Base-by-base conservation (phyloP, 306 rosid species). In the Sicyos edulis region DNA sequence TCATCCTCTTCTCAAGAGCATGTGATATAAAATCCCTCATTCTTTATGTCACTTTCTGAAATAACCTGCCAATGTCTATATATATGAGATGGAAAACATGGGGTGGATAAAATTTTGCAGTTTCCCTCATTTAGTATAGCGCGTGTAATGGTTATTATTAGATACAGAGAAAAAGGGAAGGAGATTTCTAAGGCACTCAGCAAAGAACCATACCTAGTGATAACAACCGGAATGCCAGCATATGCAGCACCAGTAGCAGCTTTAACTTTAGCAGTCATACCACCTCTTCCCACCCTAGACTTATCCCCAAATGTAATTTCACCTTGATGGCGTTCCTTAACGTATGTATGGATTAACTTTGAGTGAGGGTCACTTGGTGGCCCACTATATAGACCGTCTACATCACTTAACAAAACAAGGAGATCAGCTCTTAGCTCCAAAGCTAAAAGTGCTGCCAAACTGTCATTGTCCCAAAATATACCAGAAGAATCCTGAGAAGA, bases 401-500 rank as follows among this genome's bases (percentile, higher is more conserved):
- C 96, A 57, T 93, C 99, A 73, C 99, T 93, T 87, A 93, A 86
- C 80, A 93, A 84, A 79, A 93, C 79, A 80, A 93, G 97, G 80
- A 93, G 91, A 83, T 91, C 99, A 68, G 99, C 99, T 80, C 87
- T 91, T 73, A 93, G 77, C 84, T 93, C 99, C 88, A 93, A 81
- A 77, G 96, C 96, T 86, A 93, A 79, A 55, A 93, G 86, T 76
- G 99, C 99, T 26, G 99, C 88, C 83, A 93, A 89, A 89, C 99
- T 93, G 82, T 93, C 99, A 78, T 93, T 93, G 76, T 93, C 99
- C 99, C 99, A 93, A 85, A 93, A 93, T 82, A 93, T 93, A 78
- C 99, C 99, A 79, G 96, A 93, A 73, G 97, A 87, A 78, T 91
- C 99, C 96, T 92, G 93, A 76, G 42, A 82, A 73, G 51, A 26